Percentiles rank a stretch among this genome's conserved stretches.
These are phyloP conservation scores for Pseudohalonectria lignicola DNA, from an alignment of 2,329 filamentous ascomycete genomes.

Conservation along the genomic window DNA sequence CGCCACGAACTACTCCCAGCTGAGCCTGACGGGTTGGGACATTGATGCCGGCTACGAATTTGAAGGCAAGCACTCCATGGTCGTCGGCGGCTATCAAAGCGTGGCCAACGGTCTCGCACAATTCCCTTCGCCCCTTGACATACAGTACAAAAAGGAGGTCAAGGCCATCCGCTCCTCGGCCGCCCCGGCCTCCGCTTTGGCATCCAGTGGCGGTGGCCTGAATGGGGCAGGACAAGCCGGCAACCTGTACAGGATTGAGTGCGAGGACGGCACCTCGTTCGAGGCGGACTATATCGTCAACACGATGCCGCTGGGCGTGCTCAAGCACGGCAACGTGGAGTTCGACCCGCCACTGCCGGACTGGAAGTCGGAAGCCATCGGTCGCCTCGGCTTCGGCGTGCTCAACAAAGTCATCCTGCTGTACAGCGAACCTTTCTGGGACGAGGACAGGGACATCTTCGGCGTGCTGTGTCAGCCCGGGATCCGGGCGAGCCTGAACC, in stretches of 20 bases:
- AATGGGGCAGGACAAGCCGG: too few species aligned
- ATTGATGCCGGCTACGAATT: constrained; percentile 97
- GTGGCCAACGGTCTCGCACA: constrained; percentile 79
- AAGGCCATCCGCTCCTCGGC: neutral
- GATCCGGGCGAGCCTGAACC: constrained; percentile 58
- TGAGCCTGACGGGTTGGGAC: constrained; percentile 89
- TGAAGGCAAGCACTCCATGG: constrained; percentile 86
- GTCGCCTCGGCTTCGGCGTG: constrained; percentile 80
- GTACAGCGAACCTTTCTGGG: constrained; percentile 86
- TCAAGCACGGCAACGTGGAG: constrained; percentile 72
- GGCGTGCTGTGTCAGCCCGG: constrained; percentile 72
- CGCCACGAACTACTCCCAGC: constrained; percentile 72
- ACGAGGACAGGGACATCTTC: constrained; percentile 82
- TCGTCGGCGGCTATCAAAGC: constrained; percentile 88
- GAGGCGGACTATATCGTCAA: constrained; percentile 87
- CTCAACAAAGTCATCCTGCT: constrained; percentile 93
- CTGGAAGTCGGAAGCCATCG: constrained; percentile 74
- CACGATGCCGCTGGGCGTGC: constrained; percentile 79
- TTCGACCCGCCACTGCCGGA: constrained; percentile 85
- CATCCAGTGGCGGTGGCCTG: too few species aligned
- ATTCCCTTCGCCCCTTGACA: constrained; percentile 62
- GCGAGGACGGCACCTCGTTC: constrained; percentile 64
- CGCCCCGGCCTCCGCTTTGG: too few species aligned
- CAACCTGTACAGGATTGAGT: constrained; percentile 44
- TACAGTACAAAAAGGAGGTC: constrained; percentile 1